Conservation (phyloP, 1,284 basidiomycete species). For the Microbotryum silenes-acaulis region DNA sequence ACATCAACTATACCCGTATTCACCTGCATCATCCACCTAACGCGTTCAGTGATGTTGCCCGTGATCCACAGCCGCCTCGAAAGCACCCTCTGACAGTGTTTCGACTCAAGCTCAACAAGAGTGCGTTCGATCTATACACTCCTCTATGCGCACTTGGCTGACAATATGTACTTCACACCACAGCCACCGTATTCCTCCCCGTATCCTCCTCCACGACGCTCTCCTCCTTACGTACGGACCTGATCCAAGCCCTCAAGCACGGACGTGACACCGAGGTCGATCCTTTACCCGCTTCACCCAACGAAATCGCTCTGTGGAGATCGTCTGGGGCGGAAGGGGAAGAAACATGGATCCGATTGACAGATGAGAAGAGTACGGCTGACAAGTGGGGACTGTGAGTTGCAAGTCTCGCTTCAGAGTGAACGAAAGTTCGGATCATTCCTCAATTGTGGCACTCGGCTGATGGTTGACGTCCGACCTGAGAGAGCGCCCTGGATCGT, state of each 20-base stretch:
- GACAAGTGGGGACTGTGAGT: slow-evolving; percentile 27
- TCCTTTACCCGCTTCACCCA: not conserved
- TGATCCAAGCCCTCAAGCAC: slow-evolving; percentile 6
- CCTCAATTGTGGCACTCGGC: not conserved
- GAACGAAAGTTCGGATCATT: not conserved
- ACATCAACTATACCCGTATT: not conserved
- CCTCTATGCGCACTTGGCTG: not conserved
- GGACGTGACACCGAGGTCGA: not conserved
- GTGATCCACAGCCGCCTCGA: not conserved
- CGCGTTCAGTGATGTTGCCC: not conserved
- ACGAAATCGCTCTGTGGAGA: slow-evolving; percentile 17
- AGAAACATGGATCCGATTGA: slow-evolving; percentile 17
- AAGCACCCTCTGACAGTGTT: slow-evolving; percentile 12
- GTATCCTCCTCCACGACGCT: slow-evolving; percentile 12
- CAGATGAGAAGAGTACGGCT: slow-evolving; percentile 18
- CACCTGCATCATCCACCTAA: not conserved
- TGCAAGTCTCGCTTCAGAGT: not conserved
- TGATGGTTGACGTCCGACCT: not conserved
- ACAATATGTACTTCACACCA: not conserved
- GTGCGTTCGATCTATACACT: not conserved
- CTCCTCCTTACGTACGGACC: slow-evolving; percentile 3
- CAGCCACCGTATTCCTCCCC: slow-evolving; percentile 21
- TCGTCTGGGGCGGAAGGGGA: not conserved
- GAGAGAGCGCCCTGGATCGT: not conserved
- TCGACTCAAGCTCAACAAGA: slow-evolving; percentile 18